Evolutionary conservation across 305 asterid genomes (phyloP).

Genomic region (Fraxinus albicans): DNA sequence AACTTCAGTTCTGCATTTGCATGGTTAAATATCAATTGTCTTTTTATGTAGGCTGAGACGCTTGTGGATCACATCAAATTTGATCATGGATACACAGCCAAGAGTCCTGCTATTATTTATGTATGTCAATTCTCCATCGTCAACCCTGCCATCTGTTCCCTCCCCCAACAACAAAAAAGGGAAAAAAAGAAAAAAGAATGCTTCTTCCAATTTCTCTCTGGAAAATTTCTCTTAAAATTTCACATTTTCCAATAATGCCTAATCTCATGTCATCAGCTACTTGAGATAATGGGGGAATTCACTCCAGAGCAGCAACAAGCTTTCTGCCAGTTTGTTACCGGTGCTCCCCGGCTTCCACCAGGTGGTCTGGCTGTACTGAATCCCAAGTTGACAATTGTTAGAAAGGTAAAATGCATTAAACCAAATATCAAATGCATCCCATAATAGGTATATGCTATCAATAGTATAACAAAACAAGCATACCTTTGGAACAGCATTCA

Average conservation of each 20-base stretch:
- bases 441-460: background rate
- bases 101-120: slow-evolving; percentile 80
- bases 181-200: background rate
- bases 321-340: slow-evolving; percentile 99
- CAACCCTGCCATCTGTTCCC: background rate
- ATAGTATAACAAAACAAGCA: background rate
- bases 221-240: too few relatives aligned
- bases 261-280: slow-evolving; percentile 50
- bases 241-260: background rate
- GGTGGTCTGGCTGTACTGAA: slow-evolving; percentile 94
- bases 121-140: slow-evolving; percentile 44
- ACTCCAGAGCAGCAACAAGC: slow-evolving; percentile 92
- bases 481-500: slow-evolving; percentile 64
- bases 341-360: slow-evolving; percentile 98
- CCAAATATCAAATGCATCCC: background rate
- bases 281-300: slow-evolving; percentile 96
- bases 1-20: slow-evolving; percentile 19
- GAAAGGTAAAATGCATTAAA: slow-evolving; percentile 60
- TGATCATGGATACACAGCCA: slow-evolving; percentile 97
- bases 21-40: slow-evolving; percentile 16
- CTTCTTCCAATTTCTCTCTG: background rate
- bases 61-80: slow-evolving; percentile 92
- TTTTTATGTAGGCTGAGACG: slow-evolving; percentile 69
- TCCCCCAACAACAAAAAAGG: background rate
- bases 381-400: slow-evolving; percentile 96